Evolutionary conservation across 2,329 filamentous ascomycete genomes (phyloP), one percentile per base, ranked within the genome.

Genomic region (Lachnellula hyalina): DNA sequence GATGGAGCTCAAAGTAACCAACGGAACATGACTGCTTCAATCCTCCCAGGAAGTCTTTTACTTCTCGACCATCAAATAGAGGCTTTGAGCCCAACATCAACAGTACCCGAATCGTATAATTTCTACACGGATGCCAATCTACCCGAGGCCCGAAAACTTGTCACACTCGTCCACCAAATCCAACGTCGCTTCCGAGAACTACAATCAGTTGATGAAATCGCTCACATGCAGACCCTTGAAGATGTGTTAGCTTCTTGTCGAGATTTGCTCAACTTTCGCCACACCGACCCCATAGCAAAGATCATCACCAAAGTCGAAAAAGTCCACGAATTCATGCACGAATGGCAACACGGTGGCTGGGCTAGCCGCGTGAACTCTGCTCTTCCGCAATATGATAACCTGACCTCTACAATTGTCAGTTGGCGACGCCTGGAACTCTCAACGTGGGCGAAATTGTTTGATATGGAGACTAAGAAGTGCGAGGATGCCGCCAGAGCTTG

Each of bases 361-460:
- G 92, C 93, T 3, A 96, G 90, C 74, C 84, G 84, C 59, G 83
- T 87, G 38, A 89, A 89, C 69, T 87, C 83, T 9, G 88, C 86
- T 1, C 77, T 80, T 1, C 70, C 78, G 9, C 75, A 92, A 2
- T 91, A 95, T 62, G 86, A 95, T 58, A 81, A 84, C 45, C 73
- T 97, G 12, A 96, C 92, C 0, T 82, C 84, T 49, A 81, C 90
- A 25, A 86, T 96, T 50, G 86, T 97, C 53, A 83, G 81, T 67
- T 99, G 95, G 95, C 83, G 94, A 58, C 86, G 92, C 56, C 77
- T 99, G 34, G 94, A 99, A 67, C 77, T 99, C 25, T 87, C 89
- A 0, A 96, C 93, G 0, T 99, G 94, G 94, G 85, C 89, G 36
- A 88, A 86, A 42, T 73, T 99, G 3, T 87, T 99, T 57, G 90